Conservation (phyloP, 2,329 filamentous ascomycete genomes). For the Tolypocladium album region DNA sequence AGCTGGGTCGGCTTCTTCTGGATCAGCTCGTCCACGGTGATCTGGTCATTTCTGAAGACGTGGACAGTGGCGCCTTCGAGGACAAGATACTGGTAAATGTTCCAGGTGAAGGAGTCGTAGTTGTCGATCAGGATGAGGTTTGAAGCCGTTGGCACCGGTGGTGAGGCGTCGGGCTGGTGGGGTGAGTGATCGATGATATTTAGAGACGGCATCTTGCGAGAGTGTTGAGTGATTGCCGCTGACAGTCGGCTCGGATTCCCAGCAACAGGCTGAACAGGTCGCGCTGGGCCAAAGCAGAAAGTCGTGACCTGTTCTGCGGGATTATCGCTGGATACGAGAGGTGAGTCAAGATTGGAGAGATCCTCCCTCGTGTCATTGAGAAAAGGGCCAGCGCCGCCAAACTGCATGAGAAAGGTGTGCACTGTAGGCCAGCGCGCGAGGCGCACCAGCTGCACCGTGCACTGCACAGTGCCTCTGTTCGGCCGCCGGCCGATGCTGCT, state of each 20-base stretch:
- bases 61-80: slow-evolving; percentile 89
- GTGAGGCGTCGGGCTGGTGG: slow-evolving; percentile 65
- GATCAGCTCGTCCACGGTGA: slow-evolving; percentile 74
- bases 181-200: slow-evolving; percentile 71
- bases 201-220: slow-evolving; percentile 33
- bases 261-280: neutral
- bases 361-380: neutral
- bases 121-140: slow-evolving; percentile 97
- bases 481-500: slow-evolving; percentile 7
- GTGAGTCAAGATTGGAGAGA: neutral
- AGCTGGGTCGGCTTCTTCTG: slow-evolving; percentile 81
- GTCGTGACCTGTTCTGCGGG: neutral
- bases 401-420: neutral
- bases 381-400: neutral
- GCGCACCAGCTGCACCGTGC: neutral
- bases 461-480: neutral
- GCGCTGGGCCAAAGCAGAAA: neutral
- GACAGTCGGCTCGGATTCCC: neutral
- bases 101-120: slow-evolving; percentile 99
- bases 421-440: neutral
- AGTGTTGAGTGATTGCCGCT: neutral
- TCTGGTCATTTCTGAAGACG: slow-evolving; percentile 86
- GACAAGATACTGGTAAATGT: slow-evolving; percentile 95
- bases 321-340: slow-evolving; percentile 8
- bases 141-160: slow-evolving; percentile 65